Conservation (phyloP, 2,329 filamentous ascomycete species). For the Albophoma yamanashiensis region DNA sequence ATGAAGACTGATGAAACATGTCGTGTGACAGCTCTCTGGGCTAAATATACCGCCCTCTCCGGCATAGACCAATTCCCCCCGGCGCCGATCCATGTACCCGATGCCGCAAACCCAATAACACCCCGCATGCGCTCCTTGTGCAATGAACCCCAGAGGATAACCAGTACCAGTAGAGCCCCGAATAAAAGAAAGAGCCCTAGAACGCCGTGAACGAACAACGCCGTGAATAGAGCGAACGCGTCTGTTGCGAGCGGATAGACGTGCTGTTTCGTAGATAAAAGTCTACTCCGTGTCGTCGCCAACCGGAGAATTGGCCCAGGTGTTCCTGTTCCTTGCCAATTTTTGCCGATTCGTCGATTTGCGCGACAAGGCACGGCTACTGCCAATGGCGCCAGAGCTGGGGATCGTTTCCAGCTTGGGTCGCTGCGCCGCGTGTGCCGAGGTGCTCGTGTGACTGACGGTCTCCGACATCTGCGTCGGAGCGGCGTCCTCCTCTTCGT, state of each 20-base stretch:
- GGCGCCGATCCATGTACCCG: slow-evolving; percentile 5
- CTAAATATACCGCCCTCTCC: background rate
- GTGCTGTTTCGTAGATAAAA: background rate
- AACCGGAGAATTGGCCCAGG: slow-evolving; percentile 22
- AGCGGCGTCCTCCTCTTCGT: slow-evolving; percentile 21
- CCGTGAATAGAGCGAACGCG: background rate
- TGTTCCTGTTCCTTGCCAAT: slow-evolving; percentile 16
- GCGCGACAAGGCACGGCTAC: slow-evolving; percentile 17
- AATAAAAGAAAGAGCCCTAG: background rate
- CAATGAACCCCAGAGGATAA: slow-evolving; percentile 6
- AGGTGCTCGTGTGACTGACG: slow-evolving; percentile 14
- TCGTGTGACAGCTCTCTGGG: background rate
- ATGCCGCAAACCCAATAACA: slow-evolving; percentile 1
- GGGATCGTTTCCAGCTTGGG: slow-evolving; percentile 36
- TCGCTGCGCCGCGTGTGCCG: slow-evolving; percentile 24
- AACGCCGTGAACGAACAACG: no score
- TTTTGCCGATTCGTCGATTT: slow-evolving; percentile 18
- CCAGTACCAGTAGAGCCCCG: background rate
- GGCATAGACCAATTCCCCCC: slow-evolving; percentile 9
- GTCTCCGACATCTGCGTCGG: slow-evolving; percentile 12
- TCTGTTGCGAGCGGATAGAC: background rate
- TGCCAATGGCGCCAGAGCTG: slow-evolving; percentile 25
- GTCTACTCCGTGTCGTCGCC: slow-evolving; percentile 24
- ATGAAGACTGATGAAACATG: background rate
- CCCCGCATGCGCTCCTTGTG: slow-evolving; percentile 1